These are phyloP conservation scores for Adiantum capillusveneris DNA, from an alignment of 75 land plant species.

Conservation along the genomic window DNA sequence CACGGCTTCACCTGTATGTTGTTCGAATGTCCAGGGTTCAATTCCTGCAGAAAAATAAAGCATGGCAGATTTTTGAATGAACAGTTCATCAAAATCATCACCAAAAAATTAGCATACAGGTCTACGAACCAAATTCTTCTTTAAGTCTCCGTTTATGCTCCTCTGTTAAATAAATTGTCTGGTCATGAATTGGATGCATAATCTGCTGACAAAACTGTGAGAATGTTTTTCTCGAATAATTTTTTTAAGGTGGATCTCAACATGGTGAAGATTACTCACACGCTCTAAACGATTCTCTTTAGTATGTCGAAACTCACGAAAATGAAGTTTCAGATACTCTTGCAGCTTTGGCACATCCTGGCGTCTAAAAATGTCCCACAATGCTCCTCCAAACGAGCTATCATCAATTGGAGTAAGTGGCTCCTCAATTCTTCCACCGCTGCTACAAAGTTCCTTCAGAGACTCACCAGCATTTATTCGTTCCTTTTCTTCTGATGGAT, in stretches of 20 bases:
- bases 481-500: too few species aligned
- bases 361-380: slow-evolving; percentile 74
- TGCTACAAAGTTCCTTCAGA: too few species aligned
- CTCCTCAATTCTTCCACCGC: too few species aligned
- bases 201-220: too few species aligned
- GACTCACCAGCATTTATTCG: too few species aligned
- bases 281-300: slow-evolving; percentile 36
- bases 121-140: slow-evolving; percentile 27
- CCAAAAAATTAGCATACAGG: too few species aligned
- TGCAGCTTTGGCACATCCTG: slow-evolving; percentile 53
- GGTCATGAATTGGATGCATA: slow-evolving; percentile 79
- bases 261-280: slow-evolving; percentile 23
- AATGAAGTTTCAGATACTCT: slow-evolving; percentile 40
- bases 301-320: slow-evolving; percentile 55
- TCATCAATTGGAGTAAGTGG: too few species aligned
- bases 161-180: slow-evolving; percentile 46
- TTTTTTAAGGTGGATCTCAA: too few species aligned
- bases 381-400: slow-evolving; percentile 32
- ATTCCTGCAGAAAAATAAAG: slow-evolving; percentile 39
- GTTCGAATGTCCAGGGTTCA: slow-evolving; percentile 92
- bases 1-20: slow-evolving; percentile 77
- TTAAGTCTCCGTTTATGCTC: slow-evolving; percentile 64
- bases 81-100: too few species aligned
- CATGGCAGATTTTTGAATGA: background rate
- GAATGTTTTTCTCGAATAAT: too few species aligned